Percentiles rank a stretch among this genome's conserved stretches.
These are phyloP conservation scores for Plasmopara viticola DNA, from an alignment of 352 stramenopile species.

Conservation along the genomic window DNA sequence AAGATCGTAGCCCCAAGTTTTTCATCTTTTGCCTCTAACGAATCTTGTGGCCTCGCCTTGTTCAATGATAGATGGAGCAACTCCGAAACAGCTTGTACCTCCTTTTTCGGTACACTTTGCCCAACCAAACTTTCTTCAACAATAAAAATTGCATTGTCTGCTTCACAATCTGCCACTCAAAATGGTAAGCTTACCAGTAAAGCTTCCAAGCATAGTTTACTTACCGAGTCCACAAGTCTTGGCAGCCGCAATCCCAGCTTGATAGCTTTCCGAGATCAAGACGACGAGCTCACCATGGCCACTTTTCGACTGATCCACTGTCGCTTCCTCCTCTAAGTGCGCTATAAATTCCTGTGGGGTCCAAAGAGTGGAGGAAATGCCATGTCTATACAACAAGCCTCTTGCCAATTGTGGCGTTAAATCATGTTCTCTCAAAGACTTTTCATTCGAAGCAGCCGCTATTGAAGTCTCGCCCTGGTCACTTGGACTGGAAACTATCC, in stretches of 20 bases:
- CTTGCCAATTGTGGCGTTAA: constrained; percentile 10
- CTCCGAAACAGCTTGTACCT: constrained; percentile 16
- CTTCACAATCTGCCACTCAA: neutral
- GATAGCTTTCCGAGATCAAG: constrained; percentile 17
- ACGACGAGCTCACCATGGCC: constrained; percentile 11
- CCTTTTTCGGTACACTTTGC: constrained; percentile 4
- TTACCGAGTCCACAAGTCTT: neutral
- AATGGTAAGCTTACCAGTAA: no score
- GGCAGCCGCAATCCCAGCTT: constrained; percentile 6
- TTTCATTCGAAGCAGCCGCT: neutral
- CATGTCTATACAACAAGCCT: constrained; percentile 31
- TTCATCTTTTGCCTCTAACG: neutral
- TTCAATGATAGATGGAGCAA: constrained; percentile 5
- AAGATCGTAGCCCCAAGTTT: constrained; percentile 15
- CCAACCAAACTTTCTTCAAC: constrained; percentile 31
- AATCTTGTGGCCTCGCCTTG: neutral
- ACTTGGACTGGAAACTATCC: constrained; percentile 7
- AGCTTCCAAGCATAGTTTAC: neutral
- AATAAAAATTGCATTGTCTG: constrained; percentile 26
- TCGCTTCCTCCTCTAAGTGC: no score
- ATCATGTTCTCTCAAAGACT: neutral
- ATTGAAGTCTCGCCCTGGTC: neutral
- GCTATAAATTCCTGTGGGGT: neutral
- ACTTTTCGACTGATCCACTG: no score
- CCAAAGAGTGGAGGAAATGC: constrained; percentile 23